These are phyloP conservation scores for Mycena albidolilacea DNA, from an alignment of 768 basidiomycete species.

Conservation along the genomic window DNA sequence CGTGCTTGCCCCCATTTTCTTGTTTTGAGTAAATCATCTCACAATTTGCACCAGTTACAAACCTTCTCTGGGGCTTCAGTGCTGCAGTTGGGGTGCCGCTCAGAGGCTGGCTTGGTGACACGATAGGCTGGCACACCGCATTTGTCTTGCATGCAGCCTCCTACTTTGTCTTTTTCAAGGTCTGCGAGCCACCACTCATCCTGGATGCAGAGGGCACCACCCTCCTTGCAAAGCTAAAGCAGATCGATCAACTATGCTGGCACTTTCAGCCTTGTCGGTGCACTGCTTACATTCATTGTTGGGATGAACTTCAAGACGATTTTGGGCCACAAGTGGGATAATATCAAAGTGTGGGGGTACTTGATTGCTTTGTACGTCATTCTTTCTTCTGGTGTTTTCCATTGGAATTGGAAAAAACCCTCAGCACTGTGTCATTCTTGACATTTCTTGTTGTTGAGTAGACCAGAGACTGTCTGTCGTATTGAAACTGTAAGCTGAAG, in stretches of 20 bases:
- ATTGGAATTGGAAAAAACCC: background rate
- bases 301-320: conserved; percentile 35
- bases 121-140: conserved; percentile 75
- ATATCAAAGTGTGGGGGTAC: conserved; percentile 68
- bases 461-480: too few relatives aligned
- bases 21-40: background rate
- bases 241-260: conserved; percentile 81
- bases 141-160: conserved; percentile 54
- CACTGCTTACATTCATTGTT: conserved; percentile 57
- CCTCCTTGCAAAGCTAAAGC: conserved; percentile 56
- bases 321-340: conserved; percentile 48
- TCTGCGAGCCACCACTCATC: conserved; percentile 34
- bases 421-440: conserved; percentile 56
- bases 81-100: conserved; percentile 68
- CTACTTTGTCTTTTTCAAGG: conserved; percentile 35
- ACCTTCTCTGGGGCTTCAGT: conserved; percentile 71
- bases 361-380: conserved; percentile 44
- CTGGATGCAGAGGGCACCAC: conserved; percentile 14
- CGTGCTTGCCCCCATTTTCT: conserved; percentile 42
- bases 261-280: conserved; percentile 67
- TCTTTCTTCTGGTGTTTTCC: background rate
- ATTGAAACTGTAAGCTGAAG: too few relatives aligned
- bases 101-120: conserved; percentile 72
- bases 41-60: conserved; percentile 23
- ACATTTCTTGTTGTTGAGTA: conserved; percentile 69